Evolutionary conservation across 306 rosid species (phyloP).

Genomic region (Carpinus fangiana): DNA sequence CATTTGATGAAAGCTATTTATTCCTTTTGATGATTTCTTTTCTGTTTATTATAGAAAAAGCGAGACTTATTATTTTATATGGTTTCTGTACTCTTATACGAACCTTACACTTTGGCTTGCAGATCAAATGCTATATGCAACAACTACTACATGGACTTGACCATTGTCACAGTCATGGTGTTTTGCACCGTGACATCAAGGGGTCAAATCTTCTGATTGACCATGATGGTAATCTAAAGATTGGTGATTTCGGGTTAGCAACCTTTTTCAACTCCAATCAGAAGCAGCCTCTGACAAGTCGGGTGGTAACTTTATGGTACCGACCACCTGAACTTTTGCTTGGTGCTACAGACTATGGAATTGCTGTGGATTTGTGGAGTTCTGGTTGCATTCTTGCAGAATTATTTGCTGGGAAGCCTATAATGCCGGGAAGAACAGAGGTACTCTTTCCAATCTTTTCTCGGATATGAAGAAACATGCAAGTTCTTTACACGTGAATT

Average conservation of each 20-base stretch:
- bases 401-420: constrained; percentile 74
- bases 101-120: constrained; percentile 17
- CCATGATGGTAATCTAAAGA: constrained; percentile 67
- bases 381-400: constrained; percentile 90
- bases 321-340: constrained; percentile 91
- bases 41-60: constrained; percentile 4
- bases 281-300: constrained; percentile 78
- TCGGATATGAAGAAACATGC: constrained; percentile 5
- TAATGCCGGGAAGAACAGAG: constrained; percentile 93
- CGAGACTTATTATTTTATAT: constrained; percentile 1
- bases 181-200: constrained; percentile 86
- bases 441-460: constrained; percentile 37
- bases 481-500: constrained; percentile 11
- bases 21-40: neutral
- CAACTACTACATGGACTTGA: constrained; percentile 78
- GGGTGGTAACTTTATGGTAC: constrained; percentile 90
- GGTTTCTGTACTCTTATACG: neutral
- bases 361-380: constrained; percentile 86
- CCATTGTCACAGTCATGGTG: constrained; percentile 74
- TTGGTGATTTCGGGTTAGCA: constrained; percentile 85
- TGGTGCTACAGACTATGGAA: constrained; percentile 73
- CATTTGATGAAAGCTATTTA: neutral
- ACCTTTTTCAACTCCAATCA: constrained; percentile 48
- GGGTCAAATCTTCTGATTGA: constrained; percentile 80
- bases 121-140: constrained; percentile 84